These are phyloP conservation scores for Arachis monticola DNA, from an alignment of 331 rosid species.

Conservation along the genomic window DNA sequence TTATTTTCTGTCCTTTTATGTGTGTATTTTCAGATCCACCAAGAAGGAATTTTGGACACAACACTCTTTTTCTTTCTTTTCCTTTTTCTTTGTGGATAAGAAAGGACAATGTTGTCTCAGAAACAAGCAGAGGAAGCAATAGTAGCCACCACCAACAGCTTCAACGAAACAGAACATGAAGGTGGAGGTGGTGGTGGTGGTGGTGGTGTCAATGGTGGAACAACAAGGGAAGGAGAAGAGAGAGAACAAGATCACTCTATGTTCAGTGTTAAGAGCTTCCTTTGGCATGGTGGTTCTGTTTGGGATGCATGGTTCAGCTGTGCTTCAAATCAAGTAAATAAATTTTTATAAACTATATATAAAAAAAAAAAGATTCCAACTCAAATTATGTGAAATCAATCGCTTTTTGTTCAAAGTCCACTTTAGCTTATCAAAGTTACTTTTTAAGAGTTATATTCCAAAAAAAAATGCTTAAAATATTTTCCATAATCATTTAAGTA, in stretches of 20 bases:
- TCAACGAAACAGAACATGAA: conserved; percentile 57
- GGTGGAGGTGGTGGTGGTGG: conserved; percentile 40
- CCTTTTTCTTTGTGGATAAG: conserved; percentile 20
- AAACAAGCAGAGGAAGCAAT: conserved; percentile 89
- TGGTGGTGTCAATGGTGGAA: not conserved
- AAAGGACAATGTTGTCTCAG: conserved; percentile 71
- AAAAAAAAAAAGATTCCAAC: not conserved
- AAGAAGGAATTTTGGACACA: conserved; percentile 34
- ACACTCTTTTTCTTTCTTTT: not conserved
- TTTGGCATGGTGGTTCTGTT: conserved; percentile 96
- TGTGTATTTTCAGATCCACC: conserved; percentile 53
- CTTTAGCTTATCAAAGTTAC: not conserved
- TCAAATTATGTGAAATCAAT: not conserved
- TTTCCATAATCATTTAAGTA: too few species aligned
- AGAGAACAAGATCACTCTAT: conserved; percentile 53
- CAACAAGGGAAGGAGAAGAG: conserved; percentile 39
- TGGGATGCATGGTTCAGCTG: conserved; percentile 99
- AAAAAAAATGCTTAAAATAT: too few species aligned
- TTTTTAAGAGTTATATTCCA: too few species aligned
- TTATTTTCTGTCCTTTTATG: conserved; percentile 47
- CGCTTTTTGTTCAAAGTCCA: not conserved
- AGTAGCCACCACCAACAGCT: conserved; percentile 54
- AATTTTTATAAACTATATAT: too few species aligned
- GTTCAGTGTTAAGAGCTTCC: conserved; percentile 62
- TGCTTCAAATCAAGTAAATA: conserved; percentile 88